Conservation (phyloP, 148 eudicot genomes). For the Heliamphora exappendiculata region DNA sequence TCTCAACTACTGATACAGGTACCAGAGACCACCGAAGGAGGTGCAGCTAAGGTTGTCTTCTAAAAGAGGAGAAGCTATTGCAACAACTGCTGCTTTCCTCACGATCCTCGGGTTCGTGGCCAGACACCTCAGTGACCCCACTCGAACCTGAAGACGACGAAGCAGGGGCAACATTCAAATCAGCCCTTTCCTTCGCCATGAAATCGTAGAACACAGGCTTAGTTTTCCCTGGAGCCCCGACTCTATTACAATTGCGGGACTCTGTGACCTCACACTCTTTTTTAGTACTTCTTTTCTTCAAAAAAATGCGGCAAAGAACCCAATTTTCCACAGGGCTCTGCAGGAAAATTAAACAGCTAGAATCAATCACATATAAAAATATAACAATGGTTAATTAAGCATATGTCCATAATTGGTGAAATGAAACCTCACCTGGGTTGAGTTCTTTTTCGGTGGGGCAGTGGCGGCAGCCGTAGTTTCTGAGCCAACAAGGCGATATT, state of each 20-base stretch:
- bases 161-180: slow-evolving; percentile 55
- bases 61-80: slow-evolving; percentile 38
- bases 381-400: no score
- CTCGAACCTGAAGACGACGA: slow-evolving; percentile 71
- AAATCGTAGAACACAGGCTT: slow-evolving; percentile 68
- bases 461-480: slow-evolving; percentile 1
- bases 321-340: slow-evolving; percentile 41
- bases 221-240: not conserved
- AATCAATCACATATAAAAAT: no score
- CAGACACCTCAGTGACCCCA: slow-evolving; percentile 55
- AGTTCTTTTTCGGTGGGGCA: not conserved
- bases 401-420: not conserved
- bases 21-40: not conserved
- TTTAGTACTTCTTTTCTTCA: slow-evolving; percentile 57
- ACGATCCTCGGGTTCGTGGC: slow-evolving; percentile 32
- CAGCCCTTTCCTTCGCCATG: slow-evolving; percentile 50
- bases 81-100: slow-evolving; percentile 69
- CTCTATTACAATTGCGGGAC: not conserved
- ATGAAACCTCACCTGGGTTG: slow-evolving; percentile 25
- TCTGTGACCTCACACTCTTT: slow-evolving; percentile 23
- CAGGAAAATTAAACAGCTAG: not conserved
- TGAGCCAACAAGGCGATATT: slow-evolving; percentile 50
- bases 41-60: slow-evolving; percentile 23
- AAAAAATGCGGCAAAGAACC: slow-evolving; percentile 84
- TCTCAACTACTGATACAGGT: not conserved